Base-by-base conservation (phyloP, 163 green algal genomes). In the Scenedesmus sp. region DNA sequence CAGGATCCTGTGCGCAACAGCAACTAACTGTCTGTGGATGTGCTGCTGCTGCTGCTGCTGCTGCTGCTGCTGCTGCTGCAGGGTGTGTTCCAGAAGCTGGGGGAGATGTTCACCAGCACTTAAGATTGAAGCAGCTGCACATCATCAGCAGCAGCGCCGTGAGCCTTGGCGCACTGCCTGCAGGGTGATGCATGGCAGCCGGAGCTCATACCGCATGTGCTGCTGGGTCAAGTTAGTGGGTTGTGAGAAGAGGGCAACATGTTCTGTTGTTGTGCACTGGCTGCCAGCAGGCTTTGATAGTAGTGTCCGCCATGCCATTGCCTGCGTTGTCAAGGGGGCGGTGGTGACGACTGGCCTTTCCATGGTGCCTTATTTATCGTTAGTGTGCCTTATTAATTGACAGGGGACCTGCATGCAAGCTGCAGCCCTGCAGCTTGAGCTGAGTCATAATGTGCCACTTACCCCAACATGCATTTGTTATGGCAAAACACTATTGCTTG, bases 81-180 rank as follows among this genome's bases (percentile, higher is more conserved):
- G 87, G 93, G 94, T 20, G 44, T 96, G 1, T 95, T 96, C 87
- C 93, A 95, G 85, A 93, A 93, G 85, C 85, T 94, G 1, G 89
- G 87, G 15, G 93, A 95, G 81, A 93, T 95, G 90, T 94, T 95
- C 92, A 85, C n/a, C 20, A 78, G 16, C 72, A 83, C 44, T 35
- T 90, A 33, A 72, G 6, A 7, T 76, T 18, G 30, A 5, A 76
- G 65, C 30, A 76, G 65, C 65, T 24, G 30, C 30, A 40, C 30
- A 40, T 33, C 56, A 70, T 70, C 73, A 49, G 37, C 37, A 43
- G 72, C 72, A 16, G n/a, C 72, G n/a, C 35, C n/a, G 26, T 61
- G 22, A 61, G 1, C 51, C 20, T 72, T 73, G 61, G 61, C 61
- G 18, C 18, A 68, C 61, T 73, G 61, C 26, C 56, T 81, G 3